These are phyloP conservation scores for Kurtzmaniella quercitrusa DNA, from an alignment of 1,139 yeast genomes.

Conservation along the genomic window DNA sequence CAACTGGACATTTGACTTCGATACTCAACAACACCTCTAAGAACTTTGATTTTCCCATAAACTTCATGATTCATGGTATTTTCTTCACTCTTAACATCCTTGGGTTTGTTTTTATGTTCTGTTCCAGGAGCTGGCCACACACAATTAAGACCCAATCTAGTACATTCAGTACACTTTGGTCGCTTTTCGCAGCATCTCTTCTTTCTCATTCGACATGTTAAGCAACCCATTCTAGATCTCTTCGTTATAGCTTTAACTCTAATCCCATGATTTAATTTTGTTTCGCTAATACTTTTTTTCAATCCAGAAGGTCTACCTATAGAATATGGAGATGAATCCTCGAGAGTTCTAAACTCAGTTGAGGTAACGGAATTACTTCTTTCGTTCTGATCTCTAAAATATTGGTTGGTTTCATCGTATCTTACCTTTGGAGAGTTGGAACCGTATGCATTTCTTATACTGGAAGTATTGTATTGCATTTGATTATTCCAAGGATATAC, in stretches of 20 bases:
- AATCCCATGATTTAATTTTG: neutral
- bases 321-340: neutral
- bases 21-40: conserved; percentile 58
- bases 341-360: neutral
- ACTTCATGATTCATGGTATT: conserved; percentile 47
- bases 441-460: neutral
- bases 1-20: conserved; percentile 15
- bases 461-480: neutral
- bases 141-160: conserved; percentile 37
- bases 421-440: neutral
- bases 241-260: conserved; percentile 20
- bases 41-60: conserved; percentile 57
- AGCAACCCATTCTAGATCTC: conserved; percentile 44
- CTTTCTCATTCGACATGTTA: conserved; percentile 44
- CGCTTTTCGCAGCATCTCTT: conserved; percentile 43
- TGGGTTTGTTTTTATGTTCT: conserved; percentile 46
- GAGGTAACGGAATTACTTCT: neutral
- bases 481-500: neutral
- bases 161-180: conserved; percentile 43
- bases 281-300: neutral
- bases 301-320: neutral
- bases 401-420: neutral
- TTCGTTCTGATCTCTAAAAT: neutral
- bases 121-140: conserved; percentile 52
- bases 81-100: conserved; percentile 45